These are phyloP conservation scores for Begonia loranthoides DNA, from an alignment of 306 rosid species.

Conservation along the genomic window DNA sequence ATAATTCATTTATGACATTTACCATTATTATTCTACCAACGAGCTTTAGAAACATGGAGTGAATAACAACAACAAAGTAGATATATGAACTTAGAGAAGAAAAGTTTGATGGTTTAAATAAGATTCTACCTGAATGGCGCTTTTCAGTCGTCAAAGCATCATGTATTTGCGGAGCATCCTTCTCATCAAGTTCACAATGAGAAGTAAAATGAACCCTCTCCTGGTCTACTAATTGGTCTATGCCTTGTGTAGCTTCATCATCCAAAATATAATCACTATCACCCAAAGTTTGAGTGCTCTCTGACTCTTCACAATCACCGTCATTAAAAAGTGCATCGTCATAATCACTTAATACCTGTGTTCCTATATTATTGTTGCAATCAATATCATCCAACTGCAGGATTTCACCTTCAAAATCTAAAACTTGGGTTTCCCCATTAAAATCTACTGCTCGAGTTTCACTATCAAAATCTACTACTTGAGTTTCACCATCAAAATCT, in stretches of 20 bases:
- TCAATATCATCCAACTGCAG: not conserved
- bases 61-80: not conserved
- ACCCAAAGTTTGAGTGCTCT: constrained; percentile 40
- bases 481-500: constrained; percentile 17
- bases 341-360: constrained; percentile 32
- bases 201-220: constrained; percentile 10
- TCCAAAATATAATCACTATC: constrained; percentile 13
- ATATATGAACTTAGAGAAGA: not conserved
- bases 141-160: constrained; percentile 7
- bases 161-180: constrained; percentile 13
- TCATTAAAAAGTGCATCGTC: constrained; percentile 17
- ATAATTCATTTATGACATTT: too few species aligned
- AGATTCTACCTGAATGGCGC: constrained; percentile 30
- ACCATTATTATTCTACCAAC: too few species aligned
- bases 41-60: not conserved
- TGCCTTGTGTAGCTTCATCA: constrained; percentile 17
- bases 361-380: constrained; percentile 12
- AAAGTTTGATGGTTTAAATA: constrained; percentile 4
- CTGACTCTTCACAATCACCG: constrained; percentile 22
- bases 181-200: not conserved
- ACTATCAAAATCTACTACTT: constrained; percentile 17
- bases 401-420: too few species aligned
- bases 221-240: constrained; percentile 9
- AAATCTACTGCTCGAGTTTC: constrained; percentile 34
- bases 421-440: not conserved